phyloP scores from a whole-genome alignment of 225 moss, liverwort and hornwort species.

The Sphagnum contortum region DNA sequence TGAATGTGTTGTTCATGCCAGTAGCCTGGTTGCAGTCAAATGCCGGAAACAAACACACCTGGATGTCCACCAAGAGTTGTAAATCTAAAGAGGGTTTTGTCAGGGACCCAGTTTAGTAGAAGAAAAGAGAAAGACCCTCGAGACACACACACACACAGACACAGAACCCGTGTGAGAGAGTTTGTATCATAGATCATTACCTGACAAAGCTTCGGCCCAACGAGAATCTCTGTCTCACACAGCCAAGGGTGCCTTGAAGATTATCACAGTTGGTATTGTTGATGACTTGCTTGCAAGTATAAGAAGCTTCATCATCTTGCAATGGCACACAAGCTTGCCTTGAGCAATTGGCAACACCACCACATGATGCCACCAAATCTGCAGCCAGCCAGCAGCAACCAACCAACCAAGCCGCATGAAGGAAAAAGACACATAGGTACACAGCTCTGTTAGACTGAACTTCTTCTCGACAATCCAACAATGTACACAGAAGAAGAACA shows the following conservation, averaged over 20 bases:
- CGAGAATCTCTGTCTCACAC: constrained; percentile 23
- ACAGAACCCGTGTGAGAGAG: background rate
- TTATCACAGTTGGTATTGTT: constrained; percentile 21
- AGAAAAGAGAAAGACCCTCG: too few relatives aligned
- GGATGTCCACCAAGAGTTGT: too few relatives aligned
- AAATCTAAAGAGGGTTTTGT: too few relatives aligned
- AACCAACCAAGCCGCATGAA: background rate
- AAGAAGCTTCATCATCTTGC: constrained; percentile 16
- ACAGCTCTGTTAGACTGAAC: background rate
- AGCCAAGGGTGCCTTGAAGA: constrained; percentile 18
- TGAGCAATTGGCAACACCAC: constrained; percentile 14
- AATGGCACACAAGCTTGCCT: constrained; percentile 33
- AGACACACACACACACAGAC: background rate
- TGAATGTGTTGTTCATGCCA: too few relatives aligned
- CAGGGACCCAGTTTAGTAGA: too few relatives aligned
- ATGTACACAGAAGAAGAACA: background rate
- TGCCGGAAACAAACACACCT: too few relatives aligned
- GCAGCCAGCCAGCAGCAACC: constrained; percentile 3
- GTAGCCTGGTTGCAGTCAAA: too few relatives aligned
- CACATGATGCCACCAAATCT: constrained; percentile 31
- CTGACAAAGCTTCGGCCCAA: constrained; percentile 29
- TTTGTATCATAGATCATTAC: constrained; percentile 4
- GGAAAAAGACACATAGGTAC: too few relatives aligned
- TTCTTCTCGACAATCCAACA: background rate
- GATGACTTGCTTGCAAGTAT: constrained; percentile 31